Evolutionary conservation across 805 yeast species (phyloP).

Genomic region (Candida silvicultrix): DNA sequence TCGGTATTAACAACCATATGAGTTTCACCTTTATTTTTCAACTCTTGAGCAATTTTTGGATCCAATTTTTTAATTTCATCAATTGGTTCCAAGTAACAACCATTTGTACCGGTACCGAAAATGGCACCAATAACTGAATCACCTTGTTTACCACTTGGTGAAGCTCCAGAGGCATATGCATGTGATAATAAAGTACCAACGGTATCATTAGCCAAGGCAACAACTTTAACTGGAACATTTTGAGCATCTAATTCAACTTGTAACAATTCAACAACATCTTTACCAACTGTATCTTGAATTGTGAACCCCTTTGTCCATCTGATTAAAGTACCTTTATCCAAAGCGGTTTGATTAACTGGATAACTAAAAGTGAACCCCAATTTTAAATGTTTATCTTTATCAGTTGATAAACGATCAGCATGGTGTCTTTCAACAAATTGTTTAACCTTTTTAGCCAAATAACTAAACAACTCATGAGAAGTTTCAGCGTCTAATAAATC

Average conservation of each 20-base stretch:
- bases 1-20: conserved; percentile 92
- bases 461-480: conserved; percentile 62
- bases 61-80: conserved; percentile 70
- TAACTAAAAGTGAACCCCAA: conserved; percentile 93
- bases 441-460: conserved; percentile 65
- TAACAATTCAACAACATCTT: conserved; percentile 70
- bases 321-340: conserved; percentile 72
- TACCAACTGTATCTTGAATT: conserved; percentile 76
- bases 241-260: conserved; percentile 62
- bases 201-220: conserved; percentile 92
- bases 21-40: conserved; percentile 37
- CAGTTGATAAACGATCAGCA: conserved; percentile 31
- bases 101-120: conserved; percentile 97
- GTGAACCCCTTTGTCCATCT: conserved; percentile 98
- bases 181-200: conserved; percentile 90
- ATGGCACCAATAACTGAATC: conserved; percentile 84
- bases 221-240: conserved; percentile 61
- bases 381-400: conserved; percentile 37
- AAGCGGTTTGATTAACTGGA: conserved; percentile 83
- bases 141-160: conserved; percentile 53
- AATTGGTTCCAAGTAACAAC: conserved; percentile 81
- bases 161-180: conserved; percentile 62
- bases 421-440: conserved; percentile 66
- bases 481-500: conserved; percentile 63
- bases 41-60: conserved; percentile 31